Base-by-base conservation (phyloP, 2,329 filamentous ascomycete species). In the Coniochaeta prunicola region DNA sequence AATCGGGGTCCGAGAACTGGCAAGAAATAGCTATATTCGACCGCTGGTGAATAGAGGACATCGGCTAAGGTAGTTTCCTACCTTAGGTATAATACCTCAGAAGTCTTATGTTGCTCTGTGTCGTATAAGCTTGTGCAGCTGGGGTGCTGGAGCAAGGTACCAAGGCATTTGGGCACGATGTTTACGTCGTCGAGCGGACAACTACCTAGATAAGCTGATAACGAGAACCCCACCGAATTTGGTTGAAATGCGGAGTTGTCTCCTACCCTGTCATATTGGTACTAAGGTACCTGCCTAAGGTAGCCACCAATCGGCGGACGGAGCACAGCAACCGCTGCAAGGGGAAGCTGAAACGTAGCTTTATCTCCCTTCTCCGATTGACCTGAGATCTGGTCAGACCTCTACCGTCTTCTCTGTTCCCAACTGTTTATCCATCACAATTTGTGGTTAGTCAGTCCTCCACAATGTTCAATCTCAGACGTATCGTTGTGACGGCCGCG, bases 401-500 rank as follows among this genome's bases (percentile, higher is more conserved):
- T 53, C 33, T n/a, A 31, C 38, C 17, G 7, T 42, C n/a, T 15
- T 24, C 40, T 21, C 21, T 21, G 10, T 3, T 6, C 45, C 21
- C 19, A 50, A 28, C 56, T 57, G 36, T 34, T 24, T 24, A 57
- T 50, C 56, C 56, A 33, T 34, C 38, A 28, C 56, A 50, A 50
- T 57, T n/a, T 24, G 38, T 21, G 45, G 21, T n/a, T 30, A 50
- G 10, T 17, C 13, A 50, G 45, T 34, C 33, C 34, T 55, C 10
- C 21, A 28, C 42, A 57, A 96, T 96, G 91, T 85, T 91, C 71
- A 88, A 83, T 70, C 70, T 92, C 60, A 84, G 89, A 76, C 82
- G 87, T 69, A 73, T 92, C 65, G 72, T 91, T 70, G 80, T 88
- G 72, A 86, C 89, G 69, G 80, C 88, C 68, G 80, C 91, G 71